Evolutionary conservation across 2,329 filamentous ascomycete species (phyloP).

Genomic region (Colletotrichum lupini): DNA sequence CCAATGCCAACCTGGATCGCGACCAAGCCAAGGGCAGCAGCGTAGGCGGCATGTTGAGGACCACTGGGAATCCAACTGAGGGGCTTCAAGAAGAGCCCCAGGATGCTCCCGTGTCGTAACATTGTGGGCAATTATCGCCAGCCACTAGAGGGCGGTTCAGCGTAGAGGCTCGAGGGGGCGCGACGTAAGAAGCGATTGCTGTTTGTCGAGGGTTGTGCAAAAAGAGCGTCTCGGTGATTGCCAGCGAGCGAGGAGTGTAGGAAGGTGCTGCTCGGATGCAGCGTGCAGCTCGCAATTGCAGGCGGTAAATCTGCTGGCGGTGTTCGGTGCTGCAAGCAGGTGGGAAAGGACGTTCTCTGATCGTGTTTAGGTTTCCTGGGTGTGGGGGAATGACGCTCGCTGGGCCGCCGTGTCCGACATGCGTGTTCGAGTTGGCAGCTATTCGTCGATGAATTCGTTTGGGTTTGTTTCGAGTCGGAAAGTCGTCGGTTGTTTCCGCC

Average conservation of each 20-base stretch:
- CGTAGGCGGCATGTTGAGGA: conserved; percentile 38
- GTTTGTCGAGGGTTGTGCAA: conserved; percentile 1
- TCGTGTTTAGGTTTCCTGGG: conserved; percentile 22
- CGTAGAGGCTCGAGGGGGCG: background rate
- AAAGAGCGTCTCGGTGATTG: conserved; percentile 19
- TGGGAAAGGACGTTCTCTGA: conserved; percentile 15
- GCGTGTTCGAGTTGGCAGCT: conserved; percentile 13
- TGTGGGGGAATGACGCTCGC: conserved; percentile 27
- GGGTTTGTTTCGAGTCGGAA: background rate
- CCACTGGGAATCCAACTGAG: conserved; percentile 32
- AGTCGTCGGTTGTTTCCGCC: conserved; percentile 10
- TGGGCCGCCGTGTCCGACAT: conserved; percentile 10
- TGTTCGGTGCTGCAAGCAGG: background rate
- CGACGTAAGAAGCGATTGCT: background rate
- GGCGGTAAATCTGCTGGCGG: background rate
- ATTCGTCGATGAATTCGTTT: background rate
- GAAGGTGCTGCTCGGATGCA: background rate
- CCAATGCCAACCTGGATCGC: conserved; percentile 48
- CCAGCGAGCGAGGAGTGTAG: background rate
- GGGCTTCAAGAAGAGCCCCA: conserved; percentile 35
- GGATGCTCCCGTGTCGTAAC: conserved; percentile 34
- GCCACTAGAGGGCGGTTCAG: conserved; percentile 15
- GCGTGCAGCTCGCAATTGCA: background rate
- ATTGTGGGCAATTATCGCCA: conserved; percentile 10
- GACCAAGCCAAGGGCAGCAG: conserved; percentile 46